A percentile compares a stretch with the other conserved stretches of the same genome.
phyloP scores from a whole-genome alignment of 768 basidiomycete genomes.

The Xerocomus brunneocitrinus region DNA sequence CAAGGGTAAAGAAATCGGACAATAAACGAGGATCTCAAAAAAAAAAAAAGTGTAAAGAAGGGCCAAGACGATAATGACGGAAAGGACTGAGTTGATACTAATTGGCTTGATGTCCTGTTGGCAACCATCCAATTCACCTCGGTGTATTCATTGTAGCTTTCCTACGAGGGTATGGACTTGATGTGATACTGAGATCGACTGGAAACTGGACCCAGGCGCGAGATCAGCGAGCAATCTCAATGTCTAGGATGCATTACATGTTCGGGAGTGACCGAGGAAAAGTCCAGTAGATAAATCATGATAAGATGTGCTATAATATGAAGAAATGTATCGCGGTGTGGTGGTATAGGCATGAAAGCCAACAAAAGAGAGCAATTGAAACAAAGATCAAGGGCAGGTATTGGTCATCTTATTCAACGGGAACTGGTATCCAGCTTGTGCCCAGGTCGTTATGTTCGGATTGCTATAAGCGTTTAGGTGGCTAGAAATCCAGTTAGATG shows the following conservation, averaged over 20 bases:
- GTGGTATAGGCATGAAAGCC: slow-evolving; percentile 14
- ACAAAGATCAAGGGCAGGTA: slow-evolving; percentile 17
- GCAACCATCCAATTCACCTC: background rate
- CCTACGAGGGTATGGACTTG: slow-evolving; percentile 2
- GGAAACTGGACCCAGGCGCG: background rate
- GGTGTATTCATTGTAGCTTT: background rate
- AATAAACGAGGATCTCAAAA: no score
- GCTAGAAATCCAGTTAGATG: slow-evolving; percentile 15
- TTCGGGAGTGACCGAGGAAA: slow-evolving; percentile 2
- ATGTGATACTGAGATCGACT: slow-evolving; percentile 4
- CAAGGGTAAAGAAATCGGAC: no score
- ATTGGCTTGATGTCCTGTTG: no score
- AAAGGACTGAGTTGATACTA: no score
- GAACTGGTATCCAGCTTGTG: slow-evolving; percentile 65
- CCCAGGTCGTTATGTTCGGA: slow-evolving; percentile 85
- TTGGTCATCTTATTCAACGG: slow-evolving; percentile 54
- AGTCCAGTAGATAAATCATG: slow-evolving; percentile 22
- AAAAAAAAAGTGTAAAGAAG: no score
- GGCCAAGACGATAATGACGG: no score
- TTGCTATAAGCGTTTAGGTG: slow-evolving; percentile 62
- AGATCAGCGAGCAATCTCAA: background rate
- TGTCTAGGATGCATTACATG: slow-evolving; percentile 15
- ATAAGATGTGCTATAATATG: slow-evolving; percentile 28
- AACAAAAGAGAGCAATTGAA: slow-evolving; percentile 6
- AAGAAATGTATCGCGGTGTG: slow-evolving; percentile 15